Percentiles rank a stretch among this genome's conserved stretches.
phyloP scores from a whole-genome alignment of 225 moss, liverwort and hornwort species.

The Marchantia paleacea region DNA sequence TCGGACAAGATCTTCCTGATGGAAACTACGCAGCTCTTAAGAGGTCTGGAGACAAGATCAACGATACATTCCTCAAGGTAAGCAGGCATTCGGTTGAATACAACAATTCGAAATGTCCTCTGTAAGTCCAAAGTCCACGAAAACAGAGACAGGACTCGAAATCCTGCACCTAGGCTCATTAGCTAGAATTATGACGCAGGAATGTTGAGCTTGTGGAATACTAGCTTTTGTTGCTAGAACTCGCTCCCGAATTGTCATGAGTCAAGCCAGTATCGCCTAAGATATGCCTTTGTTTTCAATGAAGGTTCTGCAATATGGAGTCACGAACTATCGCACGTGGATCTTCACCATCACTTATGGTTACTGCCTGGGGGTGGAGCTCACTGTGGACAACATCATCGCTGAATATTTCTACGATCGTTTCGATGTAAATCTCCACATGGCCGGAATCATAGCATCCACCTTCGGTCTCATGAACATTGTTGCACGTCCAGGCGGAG shows the following conservation, averaged over 20 bases:
- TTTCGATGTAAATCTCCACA: constrained; percentile 55
- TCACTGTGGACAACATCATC: constrained; percentile 77
- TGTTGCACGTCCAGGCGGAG: constrained; percentile 59
- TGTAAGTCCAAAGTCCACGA: background rate
- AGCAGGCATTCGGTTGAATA: background rate
- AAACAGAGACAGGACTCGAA: background rate
- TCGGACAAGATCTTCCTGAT: constrained; percentile 80
- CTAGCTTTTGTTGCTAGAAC: too few relatives aligned
- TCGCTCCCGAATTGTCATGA: too few relatives aligned
- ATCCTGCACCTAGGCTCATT: background rate
- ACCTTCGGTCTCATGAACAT: constrained; percentile 65
- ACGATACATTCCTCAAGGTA: constrained; percentile 63
- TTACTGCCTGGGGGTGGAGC: constrained; percentile 75
- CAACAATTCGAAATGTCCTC: background rate
- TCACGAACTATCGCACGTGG: constrained; percentile 62
- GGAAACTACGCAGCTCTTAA: constrained; percentile 54
- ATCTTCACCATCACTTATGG: constrained; percentile 65
- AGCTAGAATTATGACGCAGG: background rate
- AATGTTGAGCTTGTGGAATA: background rate
- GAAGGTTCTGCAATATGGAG: constrained; percentile 54
- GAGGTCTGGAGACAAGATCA: constrained; percentile 44
- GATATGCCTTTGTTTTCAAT: background rate
- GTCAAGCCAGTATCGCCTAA: too few relatives aligned
- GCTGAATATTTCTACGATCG: constrained; percentile 86
- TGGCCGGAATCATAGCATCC: constrained; percentile 57